Evolutionary conservation across 2,329 filamentous ascomycete species (phyloP).

Genomic region (Pseudogymnoascus pannorum): DNA sequence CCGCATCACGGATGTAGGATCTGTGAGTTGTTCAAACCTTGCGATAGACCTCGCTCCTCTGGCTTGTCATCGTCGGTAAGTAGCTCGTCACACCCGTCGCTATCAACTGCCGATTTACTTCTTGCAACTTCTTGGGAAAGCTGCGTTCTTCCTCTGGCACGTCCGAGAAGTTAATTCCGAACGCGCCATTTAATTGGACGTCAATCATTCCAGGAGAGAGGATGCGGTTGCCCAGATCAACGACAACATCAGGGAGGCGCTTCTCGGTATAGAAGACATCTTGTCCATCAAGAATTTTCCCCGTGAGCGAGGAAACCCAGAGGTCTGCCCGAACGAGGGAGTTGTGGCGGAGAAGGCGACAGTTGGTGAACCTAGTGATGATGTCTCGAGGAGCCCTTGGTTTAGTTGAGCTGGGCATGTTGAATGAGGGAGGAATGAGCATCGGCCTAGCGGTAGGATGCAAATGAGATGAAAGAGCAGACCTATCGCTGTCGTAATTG

Average conservation of each 20-base stretch:
- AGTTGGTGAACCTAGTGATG: slow-evolving; percentile 87
- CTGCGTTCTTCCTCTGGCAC: slow-evolving; percentile 57
- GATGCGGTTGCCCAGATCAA: slow-evolving; percentile 78
- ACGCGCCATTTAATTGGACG: slow-evolving; percentile 84
- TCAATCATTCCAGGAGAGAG: slow-evolving; percentile 83
- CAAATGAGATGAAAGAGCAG: background rate
- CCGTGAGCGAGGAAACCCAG: slow-evolving; percentile 78
- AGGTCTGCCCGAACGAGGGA: slow-evolving; percentile 66
- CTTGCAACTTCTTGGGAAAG: slow-evolving; percentile 62
- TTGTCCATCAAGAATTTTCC: slow-evolving; percentile 71
- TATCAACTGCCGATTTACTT: slow-evolving; percentile 65
- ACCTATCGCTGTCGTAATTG: slow-evolving; percentile 2
- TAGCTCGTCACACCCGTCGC: slow-evolving; percentile 83
- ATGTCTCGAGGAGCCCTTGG: slow-evolving; percentile 37
- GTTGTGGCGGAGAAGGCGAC: slow-evolving; percentile 63
- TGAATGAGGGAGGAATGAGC: background rate
- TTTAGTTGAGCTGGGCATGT: background rate
- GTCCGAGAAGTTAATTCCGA: slow-evolving; percentile 86
- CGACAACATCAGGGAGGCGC: slow-evolving; percentile 61
- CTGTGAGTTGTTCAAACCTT: slow-evolving; percentile 39
- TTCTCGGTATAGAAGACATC: slow-evolving; percentile 61
- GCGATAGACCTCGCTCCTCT: slow-evolving; percentile 73
- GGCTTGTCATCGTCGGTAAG: slow-evolving; percentile 77
- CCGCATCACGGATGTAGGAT: background rate
- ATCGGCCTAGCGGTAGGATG: background rate